A percentile compares a stretch with the other conserved stretches of the same genome.
Conservation (phyloP, 129 eudicot species). For the Artemisia tridentata region DNA sequence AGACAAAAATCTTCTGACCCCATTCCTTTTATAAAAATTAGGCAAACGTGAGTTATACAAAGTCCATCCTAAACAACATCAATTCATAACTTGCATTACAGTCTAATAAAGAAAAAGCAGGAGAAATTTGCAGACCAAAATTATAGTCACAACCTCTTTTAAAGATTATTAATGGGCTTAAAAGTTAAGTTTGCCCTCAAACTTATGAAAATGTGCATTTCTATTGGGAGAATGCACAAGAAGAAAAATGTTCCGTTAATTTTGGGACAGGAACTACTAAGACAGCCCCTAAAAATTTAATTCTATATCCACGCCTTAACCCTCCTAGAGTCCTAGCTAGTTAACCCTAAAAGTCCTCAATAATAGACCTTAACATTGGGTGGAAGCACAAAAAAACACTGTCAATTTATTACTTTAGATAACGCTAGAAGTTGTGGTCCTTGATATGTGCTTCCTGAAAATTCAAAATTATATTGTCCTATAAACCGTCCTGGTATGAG, state of each 20-base stretch:
- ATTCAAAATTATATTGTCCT: slow-evolving; percentile 26
- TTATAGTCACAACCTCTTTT: neutral
- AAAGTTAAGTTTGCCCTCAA: neutral
- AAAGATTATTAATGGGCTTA: neutral
- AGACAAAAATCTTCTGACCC: neutral
- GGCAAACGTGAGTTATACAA: neutral
- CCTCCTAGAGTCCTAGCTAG: neutral
- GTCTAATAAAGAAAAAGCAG: too few relatives aligned
- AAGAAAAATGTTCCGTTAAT: too few relatives aligned
- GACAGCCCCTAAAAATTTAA: neutral
- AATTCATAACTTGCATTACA: neutral
- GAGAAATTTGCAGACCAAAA: neutral
- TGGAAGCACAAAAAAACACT: slow-evolving; percentile 9
- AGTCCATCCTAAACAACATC: neutral
- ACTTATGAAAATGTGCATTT: neutral
- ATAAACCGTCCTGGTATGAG: slow-evolving; percentile 13
- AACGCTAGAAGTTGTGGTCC: slow-evolving; percentile 26
- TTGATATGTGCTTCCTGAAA: slow-evolving; percentile 14
- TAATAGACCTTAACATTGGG: slow-evolving; percentile 19
- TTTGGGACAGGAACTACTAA: too few relatives aligned
- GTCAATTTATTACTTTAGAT: neutral
- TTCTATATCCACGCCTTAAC: neutral
- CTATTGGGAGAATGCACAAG: too few relatives aligned
- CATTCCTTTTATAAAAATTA: neutral
- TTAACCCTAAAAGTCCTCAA: slow-evolving; percentile 13